Evolutionary conservation across 225 moss, liverwort and hornwort species (phyloP).

Genomic region (Antitrichia curtipendula): DNA sequence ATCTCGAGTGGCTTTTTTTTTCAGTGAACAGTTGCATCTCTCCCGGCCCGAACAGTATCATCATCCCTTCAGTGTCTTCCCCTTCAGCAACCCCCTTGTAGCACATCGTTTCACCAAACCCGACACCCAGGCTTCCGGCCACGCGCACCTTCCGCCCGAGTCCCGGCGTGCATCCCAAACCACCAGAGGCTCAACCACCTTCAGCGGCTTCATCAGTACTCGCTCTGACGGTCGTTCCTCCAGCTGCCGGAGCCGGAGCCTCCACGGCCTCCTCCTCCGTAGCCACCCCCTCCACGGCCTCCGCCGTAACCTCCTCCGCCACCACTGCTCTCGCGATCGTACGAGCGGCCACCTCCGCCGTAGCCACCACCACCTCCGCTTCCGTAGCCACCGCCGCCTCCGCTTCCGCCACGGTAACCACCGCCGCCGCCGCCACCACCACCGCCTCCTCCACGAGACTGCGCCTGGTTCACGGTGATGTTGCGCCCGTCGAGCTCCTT

Average conservation of each 20-base stretch:
- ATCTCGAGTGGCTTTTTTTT: slow-evolving; percentile 39
- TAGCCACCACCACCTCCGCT: not conserved
- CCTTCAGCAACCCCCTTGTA: slow-evolving; percentile 43
- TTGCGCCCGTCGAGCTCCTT: slow-evolving; percentile 76
- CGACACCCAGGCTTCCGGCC: not conserved
- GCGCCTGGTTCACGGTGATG: slow-evolving; percentile 84
- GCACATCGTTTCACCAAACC: slow-evolving; percentile 24
- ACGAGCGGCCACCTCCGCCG: not conserved
- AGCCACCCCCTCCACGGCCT: not conserved
- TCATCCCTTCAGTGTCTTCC: slow-evolving; percentile 47
- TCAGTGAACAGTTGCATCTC: slow-evolving; percentile 53
- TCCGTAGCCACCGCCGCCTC: not conserved
- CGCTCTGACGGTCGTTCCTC: slow-evolving; percentile 9
- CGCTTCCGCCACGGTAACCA: slow-evolving; percentile 7
- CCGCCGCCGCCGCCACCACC: not conserved
- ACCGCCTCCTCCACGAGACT: slow-evolving; percentile 50
- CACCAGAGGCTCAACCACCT: slow-evolving; percentile 48
- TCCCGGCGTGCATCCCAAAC: slow-evolving; percentile 5
- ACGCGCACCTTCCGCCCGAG: not conserved
- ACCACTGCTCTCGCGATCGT: not conserved
- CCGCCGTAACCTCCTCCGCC: not conserved
- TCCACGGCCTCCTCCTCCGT: slow-evolving; percentile 15
- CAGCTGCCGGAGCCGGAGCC: slow-evolving; percentile 29
- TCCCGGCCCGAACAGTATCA: slow-evolving; percentile 33
- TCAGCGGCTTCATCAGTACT: slow-evolving; percentile 2